Conservation (phyloP, 306 rosid species). For the Begonia masoniana region DNA sequence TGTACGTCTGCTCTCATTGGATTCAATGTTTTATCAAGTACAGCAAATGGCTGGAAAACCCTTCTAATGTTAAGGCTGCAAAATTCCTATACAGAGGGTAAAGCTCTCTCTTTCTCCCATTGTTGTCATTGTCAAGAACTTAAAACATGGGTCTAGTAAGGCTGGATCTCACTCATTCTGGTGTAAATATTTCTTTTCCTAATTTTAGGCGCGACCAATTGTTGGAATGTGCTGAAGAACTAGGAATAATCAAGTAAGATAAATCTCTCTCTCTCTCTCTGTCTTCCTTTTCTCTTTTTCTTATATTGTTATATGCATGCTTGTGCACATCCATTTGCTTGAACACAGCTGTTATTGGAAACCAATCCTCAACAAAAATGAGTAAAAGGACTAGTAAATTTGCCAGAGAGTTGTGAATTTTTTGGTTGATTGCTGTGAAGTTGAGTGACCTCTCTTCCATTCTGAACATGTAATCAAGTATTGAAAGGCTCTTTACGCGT, state of each 20-base stretch:
- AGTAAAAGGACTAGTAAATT: too few species aligned
- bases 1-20: constrained; percentile 90
- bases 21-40: constrained; percentile 86
- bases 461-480: too few species aligned
- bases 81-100: constrained; percentile 89
- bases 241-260: constrained; percentile 60
- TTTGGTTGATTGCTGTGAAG: too few species aligned
- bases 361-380: too few species aligned
- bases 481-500: too few species aligned
- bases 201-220: constrained; percentile 67
- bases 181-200: constrained; percentile 8
- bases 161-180: constrained; percentile 11
- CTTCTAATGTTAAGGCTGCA: constrained; percentile 91
- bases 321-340: neutral
- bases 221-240: constrained; percentile 64
- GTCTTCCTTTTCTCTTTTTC: neutral
- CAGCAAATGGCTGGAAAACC: constrained; percentile 82
- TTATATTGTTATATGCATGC: neutral
- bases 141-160: neutral
- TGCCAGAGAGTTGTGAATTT: too few species aligned
- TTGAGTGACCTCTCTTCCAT: too few species aligned
- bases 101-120: constrained; percentile 10
- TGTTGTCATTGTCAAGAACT: neutral
- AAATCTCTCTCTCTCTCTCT: constrained; percentile 8
- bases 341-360: too few species aligned